phyloP scores from a whole-genome alignment of 2,329 filamentous ascomycete species.

The Pseudodiploospora longispora region DNA sequence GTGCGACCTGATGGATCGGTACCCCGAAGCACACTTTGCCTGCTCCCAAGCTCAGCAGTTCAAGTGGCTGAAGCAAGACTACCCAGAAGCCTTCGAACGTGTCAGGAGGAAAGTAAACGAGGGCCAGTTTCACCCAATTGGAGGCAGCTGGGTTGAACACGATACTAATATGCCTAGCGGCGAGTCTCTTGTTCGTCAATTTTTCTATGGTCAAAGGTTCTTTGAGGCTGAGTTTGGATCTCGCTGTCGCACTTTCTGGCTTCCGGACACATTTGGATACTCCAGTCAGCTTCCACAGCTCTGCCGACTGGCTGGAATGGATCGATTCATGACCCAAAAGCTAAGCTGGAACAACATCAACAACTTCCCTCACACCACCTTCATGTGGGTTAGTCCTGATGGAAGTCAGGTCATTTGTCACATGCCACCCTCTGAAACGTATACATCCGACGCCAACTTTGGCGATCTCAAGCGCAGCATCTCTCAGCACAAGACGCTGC shows the following conservation, averaged over 20 bases:
- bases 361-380: conserved; percentile 96
- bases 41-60: conserved; percentile 95
- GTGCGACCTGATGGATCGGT: conserved; percentile 89
- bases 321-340: conserved; percentile 94
- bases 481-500: conserved; percentile 88
- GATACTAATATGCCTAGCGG: conserved; percentile 97
- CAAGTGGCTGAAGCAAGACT: conserved; percentile 90
- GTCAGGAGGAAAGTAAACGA: conserved; percentile 88
- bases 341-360: conserved; percentile 99
- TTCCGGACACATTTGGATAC: conserved; percentile 97
- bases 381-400: conserved; percentile 96
- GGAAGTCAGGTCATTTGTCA: conserved; percentile 96
- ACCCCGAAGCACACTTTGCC: conserved; percentile 86
- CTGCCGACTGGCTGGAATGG: conserved; percentile 92
- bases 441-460: conserved; percentile 90
- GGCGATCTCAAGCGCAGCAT: conserved; percentile 88
- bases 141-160: conserved; percentile 97
- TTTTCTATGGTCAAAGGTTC: conserved; percentile 89
- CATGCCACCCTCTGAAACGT: conserved; percentile 93
- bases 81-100: conserved; percentile 80
- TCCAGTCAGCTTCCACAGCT: conserved; percentile 90
- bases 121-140: conserved; percentile 88
- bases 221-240: conserved; percentile 90
- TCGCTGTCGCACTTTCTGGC: conserved; percentile 87
- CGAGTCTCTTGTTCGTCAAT: conserved; percentile 88